Evolutionary conservation across 2,329 filamentous ascomycete genomes (phyloP), one percentile per base, ranked within the genome.

Genomic region (Dendryphion nanum): DNA sequence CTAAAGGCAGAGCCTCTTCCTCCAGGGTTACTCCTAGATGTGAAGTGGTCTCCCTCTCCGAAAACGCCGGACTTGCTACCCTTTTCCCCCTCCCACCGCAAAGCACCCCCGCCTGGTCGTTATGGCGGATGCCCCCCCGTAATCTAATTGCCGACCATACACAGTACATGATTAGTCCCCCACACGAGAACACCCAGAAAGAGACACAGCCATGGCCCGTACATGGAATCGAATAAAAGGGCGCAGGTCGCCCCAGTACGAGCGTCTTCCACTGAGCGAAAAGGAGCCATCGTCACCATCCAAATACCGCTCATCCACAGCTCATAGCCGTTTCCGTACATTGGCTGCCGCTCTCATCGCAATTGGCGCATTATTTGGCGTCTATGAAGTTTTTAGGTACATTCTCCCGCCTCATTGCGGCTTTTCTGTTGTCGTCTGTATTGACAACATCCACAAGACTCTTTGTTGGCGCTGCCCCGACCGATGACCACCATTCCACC

Each of bases 241-340:
- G 18, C 35, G 23, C 10, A 54, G 50, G 34, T 31, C 48, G 8
- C 54, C 51, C 38, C 42, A 45, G 2, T 66, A 66, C 32, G 37
- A 45, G 6, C 46, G 47, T 13, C 48, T 66, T 16, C 61, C 62
- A n/a, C 24, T 59, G 40, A 50, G 39, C 40, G 61, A 64, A 30
- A 55, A 62, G 32, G 57, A 58, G 38, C 33, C 47, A 2, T 32
- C 38, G 3, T 42, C 47, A 7, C 47, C 56, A 2, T 39, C 40
- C 16, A 57, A 53, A 33, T 33, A 45, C 16, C 48, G 51, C 17
- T 36, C 3, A 23, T 18, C 28, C 30, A 45, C 12, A 35, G 45
- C 33, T 32, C 29, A 44, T 43, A 14, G 16, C 29, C 16, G 16
- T 30, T 13, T 30, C 29, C 10, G 16, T 16, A 38, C 41, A 5